phyloP scores from a whole-genome alignment of 1,284 basidiomycete genomes.

The Pisolithus thermaeus region DNA sequence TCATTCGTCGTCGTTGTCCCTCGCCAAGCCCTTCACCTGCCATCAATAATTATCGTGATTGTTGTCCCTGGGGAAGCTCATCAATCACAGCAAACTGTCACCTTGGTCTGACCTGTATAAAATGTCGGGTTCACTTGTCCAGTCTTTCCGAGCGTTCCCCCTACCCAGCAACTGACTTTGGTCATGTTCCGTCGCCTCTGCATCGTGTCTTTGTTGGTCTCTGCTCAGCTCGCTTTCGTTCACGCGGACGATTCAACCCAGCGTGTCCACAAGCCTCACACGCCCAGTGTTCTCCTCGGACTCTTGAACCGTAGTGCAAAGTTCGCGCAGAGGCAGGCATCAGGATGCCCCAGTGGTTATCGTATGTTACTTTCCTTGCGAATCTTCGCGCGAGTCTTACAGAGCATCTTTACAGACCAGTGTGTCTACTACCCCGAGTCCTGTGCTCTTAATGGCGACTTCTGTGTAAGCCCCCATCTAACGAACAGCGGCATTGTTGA shows the following conservation, averaged over 20 bases:
- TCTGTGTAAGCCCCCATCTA: conserved; percentile 13
- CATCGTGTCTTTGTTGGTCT: conserved; percentile 4
- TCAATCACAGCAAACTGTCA: no score
- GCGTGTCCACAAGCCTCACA: conserved; percentile 5
- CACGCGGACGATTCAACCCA: background rate
- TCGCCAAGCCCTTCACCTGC: no score
- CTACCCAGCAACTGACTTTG: background rate
- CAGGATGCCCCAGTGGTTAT: conserved; percentile 12
- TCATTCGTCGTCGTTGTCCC: no score
- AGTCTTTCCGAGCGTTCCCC: background rate
- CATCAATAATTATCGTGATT: no score
- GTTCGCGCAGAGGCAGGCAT: conserved; percentile 9
- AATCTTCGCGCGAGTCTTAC: background rate
- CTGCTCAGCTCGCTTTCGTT: conserved; percentile 6
- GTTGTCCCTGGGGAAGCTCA: background rate
- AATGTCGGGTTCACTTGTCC: background rate
- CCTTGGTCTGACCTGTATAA: background rate
- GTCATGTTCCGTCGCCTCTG: conserved; percentile 14
- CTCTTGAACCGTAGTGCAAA: conserved; percentile 14
- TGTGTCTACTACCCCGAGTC: conserved; percentile 18
- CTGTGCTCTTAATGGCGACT: conserved; percentile 18
- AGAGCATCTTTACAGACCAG: conserved; percentile 5
- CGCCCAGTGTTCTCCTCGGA: conserved; percentile 6
- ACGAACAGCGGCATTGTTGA: background rate
- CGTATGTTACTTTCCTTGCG: conserved; percentile 8